Evolutionary conservation across 139 green algal species (phyloP), one percentile per base, ranked within the genome.

Genomic region (Picochlorum sp.): DNA sequence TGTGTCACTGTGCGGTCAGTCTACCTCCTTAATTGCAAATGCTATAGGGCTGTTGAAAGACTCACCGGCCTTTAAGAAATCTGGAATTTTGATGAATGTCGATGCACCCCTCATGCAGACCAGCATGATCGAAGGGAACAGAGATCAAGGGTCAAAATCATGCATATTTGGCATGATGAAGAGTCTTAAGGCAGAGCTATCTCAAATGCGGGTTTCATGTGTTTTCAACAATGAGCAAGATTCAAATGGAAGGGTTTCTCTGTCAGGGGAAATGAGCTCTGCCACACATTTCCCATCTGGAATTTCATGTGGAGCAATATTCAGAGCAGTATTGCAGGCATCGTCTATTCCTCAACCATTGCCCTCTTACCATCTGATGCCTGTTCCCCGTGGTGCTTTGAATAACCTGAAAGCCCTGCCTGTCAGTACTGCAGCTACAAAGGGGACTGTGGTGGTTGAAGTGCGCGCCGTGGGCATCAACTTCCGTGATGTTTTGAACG

Each of bases 401-500:
- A 51, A 44, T 50, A 69, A 69, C 64, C 49, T 84, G 4, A 56
- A 58, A 51, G 46, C 59, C 0, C 10, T 74, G 66, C 74, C 74
- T 6, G 46, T 77, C 15, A 20, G 13, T 2, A 56, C 41, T 10
- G 37, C 32, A 4, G 18, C 6, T 6, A 66, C 45, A 0, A 58
- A 65, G 4, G 65, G 74, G 6, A 65, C 74, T 16, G 47, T 79
- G 56, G 34, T 77, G 21, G 28, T 94, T 34, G 58, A 68, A 9
- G 85, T 95, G 9, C 73, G 70, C 41, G 88, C 87, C 13, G 82
- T 95, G 30, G 89, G 88, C 3, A 65, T 95, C 50, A 95, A 95
- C 73, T 95, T 94, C 84, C 71, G 77, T 26, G 77, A 85, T 24
- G 68, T 86, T 28, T 76, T 85, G 24, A 84, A 85, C n/a, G 69